These are phyloP conservation scores for Penicillium atrosanguineum DNA, from an alignment of 495 filamentous ascomycete species.

Conservation along the genomic window DNA sequence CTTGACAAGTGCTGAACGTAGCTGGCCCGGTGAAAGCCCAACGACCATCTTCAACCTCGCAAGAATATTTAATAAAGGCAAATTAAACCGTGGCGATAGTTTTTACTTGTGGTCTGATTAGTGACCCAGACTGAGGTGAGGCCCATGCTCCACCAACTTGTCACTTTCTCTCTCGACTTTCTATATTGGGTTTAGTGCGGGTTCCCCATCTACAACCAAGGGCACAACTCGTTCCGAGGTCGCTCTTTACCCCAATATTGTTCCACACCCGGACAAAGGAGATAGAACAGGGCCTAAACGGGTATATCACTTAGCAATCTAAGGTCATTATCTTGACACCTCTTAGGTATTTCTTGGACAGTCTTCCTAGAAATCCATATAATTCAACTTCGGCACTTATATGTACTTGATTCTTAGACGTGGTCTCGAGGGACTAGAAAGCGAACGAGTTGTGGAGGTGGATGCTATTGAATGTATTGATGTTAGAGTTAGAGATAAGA, in stretches of 20 bases:
- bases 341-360: no score
- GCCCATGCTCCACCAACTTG: background rate
- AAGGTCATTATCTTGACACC: no score
- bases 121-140: background rate
- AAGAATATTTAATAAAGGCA: background rate
- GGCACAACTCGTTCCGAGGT: background rate
- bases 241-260: background rate
- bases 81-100: background rate
- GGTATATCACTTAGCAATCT: no score
- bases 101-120: background rate
- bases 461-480: no score
- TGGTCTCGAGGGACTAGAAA: no score
- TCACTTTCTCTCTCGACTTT: constrained; percentile 2
- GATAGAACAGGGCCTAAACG: no score
- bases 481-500: no score
- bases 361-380: no score
- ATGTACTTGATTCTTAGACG: no score
- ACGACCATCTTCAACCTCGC: background rate
- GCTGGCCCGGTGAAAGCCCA: background rate
- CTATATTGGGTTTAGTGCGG: background rate
- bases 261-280: background rate
- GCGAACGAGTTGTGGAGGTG: no score
- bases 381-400: no score
- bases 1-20: background rate
- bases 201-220: background rate